These are phyloP conservation scores for Eutrema salsugineum DNA, from an alignment of 441 rosid species.

Conservation along the genomic window DNA sequence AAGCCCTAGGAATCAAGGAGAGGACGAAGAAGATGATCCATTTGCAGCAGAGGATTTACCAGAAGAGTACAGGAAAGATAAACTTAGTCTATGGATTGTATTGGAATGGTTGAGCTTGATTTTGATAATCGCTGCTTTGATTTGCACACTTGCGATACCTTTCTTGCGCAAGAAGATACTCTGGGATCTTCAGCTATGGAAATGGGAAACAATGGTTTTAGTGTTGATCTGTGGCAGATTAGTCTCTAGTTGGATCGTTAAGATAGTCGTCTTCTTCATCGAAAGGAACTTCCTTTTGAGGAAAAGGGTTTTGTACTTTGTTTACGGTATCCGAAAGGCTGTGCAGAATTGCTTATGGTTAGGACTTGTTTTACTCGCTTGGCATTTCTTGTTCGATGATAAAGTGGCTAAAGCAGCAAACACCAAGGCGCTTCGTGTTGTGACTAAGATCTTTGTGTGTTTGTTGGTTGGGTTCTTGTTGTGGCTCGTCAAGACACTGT, in stretches of 20 bases:
- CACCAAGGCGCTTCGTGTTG: slow-evolving; percentile 25
- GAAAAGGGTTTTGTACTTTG: slow-evolving; percentile 59
- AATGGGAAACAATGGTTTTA: slow-evolving; percentile 50
- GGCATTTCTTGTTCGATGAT: slow-evolving; percentile 52
- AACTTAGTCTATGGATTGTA: slow-evolving; percentile 38
- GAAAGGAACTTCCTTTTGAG: slow-evolving; percentile 54
- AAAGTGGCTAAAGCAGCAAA: slow-evolving; percentile 42
- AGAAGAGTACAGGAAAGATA: slow-evolving; percentile 47
- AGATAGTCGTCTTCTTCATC: slow-evolving; percentile 40
- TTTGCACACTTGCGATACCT: slow-evolving; percentile 38
- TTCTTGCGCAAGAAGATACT: slow-evolving; percentile 32
- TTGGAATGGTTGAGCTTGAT: slow-evolving; percentile 57
- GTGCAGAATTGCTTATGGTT: slow-evolving; percentile 70
- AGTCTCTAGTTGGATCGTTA: slow-evolving; percentile 57
- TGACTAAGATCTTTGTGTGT: slow-evolving; percentile 51
- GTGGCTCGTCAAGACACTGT: slow-evolving; percentile 56
- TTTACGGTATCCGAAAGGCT: slow-evolving; percentile 54
- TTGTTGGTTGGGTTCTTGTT: slow-evolving; percentile 47
- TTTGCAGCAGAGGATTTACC: slow-evolving; percentile 57
- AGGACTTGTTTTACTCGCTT: slow-evolving; percentile 55
- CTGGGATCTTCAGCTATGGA: slow-evolving; percentile 51
- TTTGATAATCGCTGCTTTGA: slow-evolving; percentile 40
- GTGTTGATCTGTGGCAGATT: slow-evolving; percentile 65
- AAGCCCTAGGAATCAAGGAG: slow-evolving; percentile 27
- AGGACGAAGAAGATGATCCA: slow-evolving; percentile 54